Base-by-base conservation (phyloP, 805 yeast species). In the Wickerhamiella cacticola region DNA sequence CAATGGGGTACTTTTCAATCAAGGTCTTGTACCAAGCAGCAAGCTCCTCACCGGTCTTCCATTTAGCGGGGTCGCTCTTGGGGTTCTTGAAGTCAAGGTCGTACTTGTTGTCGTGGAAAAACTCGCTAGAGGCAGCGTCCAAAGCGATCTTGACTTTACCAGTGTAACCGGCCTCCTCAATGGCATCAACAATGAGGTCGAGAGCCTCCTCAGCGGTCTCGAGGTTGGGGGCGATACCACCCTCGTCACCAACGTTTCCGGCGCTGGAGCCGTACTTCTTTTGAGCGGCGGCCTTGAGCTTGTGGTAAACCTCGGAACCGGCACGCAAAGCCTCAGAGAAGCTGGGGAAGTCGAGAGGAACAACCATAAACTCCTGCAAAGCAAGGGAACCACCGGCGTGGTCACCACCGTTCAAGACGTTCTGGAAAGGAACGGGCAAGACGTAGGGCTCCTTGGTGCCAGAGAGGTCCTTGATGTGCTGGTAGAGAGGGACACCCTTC, bases 231-330 rank as follows among this genome's bases (percentile, higher is more conserved):
- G 98, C 98, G 76, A 89, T 96, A 80, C 98, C 98, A 82, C 98
- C 98, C 79, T 89, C 98, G 73, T 89, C 98, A 80, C 98, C 98
- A 68, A 89, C 98, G 76, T 89, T 89, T 74, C 96, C 97, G 64
- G 98, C 98, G 55, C 94, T 81, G 67, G 85, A 82, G 68, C 98
- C 98, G 82, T 89, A 92, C 70, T 74, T 76, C 80, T 85, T 81
- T 80, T 85, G 84, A 70, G 97, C 82, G 64, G 83, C 74, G 57
- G 88, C 71, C 78, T 92, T 92, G 71, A 89, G 80, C 74, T 77
- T 75, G 80, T 89, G 97, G 92, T 89, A 89, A 61, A 88, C 96
- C 78, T 89, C 98, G 55, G 95, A 70, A 69, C 97, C 97, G 58
- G 85, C 83, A 78, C 96, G 85, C 70, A 92, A 72, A 62, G 95